Conservation (phyloP, 495 filamentous ascomycete genomes). For the Opeltia flavorubescens region DNA sequence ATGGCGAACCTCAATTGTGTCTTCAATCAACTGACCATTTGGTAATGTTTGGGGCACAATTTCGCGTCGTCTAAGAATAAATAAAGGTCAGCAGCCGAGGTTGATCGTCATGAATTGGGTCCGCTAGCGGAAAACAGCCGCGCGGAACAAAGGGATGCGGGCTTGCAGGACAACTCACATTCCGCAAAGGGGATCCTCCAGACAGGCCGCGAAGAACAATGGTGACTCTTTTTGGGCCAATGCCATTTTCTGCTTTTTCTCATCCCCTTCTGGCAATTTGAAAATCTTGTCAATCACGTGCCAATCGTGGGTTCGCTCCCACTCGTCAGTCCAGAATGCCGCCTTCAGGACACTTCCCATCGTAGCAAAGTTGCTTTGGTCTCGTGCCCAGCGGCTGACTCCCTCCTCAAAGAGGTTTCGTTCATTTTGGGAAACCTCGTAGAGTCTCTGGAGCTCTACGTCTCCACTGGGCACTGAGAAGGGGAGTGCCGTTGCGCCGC, state of each 20-base stretch:
- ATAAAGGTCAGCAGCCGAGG: no score
- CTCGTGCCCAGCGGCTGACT: neutral
- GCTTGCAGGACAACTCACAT: neutral
- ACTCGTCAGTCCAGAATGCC: neutral
- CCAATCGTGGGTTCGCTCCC: neutral
- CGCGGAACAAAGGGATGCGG: neutral
- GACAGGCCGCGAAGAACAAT: slow-evolving; percentile 1
- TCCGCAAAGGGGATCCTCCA: neutral
- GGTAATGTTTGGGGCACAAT: no score
- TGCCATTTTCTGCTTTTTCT: neutral
- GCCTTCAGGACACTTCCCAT: neutral
- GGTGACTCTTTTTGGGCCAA: neutral
- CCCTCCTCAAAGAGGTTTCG: neutral
- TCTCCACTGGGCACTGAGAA: neutral
- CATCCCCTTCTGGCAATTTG: slow-evolving; percentile 1
- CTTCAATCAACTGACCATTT: no score
- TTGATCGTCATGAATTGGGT: no score
- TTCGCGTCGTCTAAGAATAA: no score
- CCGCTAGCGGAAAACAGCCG: neutral
- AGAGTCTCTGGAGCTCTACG: neutral
- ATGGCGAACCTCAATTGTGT: no score
- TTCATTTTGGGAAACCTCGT: neutral
- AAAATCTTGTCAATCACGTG: neutral
- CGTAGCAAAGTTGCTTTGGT: neutral
- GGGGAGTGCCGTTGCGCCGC: neutral